A percentile compares a stretch with the other conserved stretches of the same genome.
These are phyloP conservation scores for Fraxinus cuspidata DNA, from an alignment of 257 asterid genomes.

Conservation along the genomic window DNA sequence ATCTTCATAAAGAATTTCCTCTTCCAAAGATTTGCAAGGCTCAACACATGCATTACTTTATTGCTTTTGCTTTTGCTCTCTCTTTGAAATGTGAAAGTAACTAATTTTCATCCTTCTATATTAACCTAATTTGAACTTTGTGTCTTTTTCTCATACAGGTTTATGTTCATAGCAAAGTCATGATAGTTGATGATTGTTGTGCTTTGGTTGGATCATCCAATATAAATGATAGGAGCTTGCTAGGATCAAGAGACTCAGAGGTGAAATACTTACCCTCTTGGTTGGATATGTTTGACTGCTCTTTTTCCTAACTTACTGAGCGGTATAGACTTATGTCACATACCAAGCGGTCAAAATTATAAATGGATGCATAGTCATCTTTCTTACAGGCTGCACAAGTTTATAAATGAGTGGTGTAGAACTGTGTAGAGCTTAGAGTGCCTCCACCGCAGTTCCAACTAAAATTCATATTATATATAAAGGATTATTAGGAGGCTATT, in stretches of 20 bases:
- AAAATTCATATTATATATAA: too few species aligned
- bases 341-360: too few species aligned
- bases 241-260: slow-evolving; percentile 98
- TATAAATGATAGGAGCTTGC: slow-evolving; percentile 92
- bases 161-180: slow-evolving; percentile 92
- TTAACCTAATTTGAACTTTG: slow-evolving; percentile 7
- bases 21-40: not conserved
- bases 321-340: not conserved
- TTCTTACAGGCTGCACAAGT: too few species aligned
- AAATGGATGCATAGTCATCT: too few species aligned
- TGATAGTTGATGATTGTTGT: slow-evolving; percentile 84
- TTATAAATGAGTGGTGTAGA: too few species aligned
- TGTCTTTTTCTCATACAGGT: slow-evolving; percentile 46
- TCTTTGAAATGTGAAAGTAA: not conserved
- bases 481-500: too few species aligned
- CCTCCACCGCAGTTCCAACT: too few species aligned
- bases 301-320: slow-evolving; percentile 2
- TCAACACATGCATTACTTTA: not conserved
- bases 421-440: too few species aligned
- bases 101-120: not conserved
- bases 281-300: slow-evolving; percentile 6
- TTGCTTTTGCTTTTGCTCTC: not conserved
- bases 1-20: not conserved
- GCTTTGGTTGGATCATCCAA: slow-evolving; percentile 87
- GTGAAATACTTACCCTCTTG: slow-evolving; percentile 37